Conservation (phyloP, 192 early-diverging fungal genomes). For the Coemansia umbellata region DNA sequence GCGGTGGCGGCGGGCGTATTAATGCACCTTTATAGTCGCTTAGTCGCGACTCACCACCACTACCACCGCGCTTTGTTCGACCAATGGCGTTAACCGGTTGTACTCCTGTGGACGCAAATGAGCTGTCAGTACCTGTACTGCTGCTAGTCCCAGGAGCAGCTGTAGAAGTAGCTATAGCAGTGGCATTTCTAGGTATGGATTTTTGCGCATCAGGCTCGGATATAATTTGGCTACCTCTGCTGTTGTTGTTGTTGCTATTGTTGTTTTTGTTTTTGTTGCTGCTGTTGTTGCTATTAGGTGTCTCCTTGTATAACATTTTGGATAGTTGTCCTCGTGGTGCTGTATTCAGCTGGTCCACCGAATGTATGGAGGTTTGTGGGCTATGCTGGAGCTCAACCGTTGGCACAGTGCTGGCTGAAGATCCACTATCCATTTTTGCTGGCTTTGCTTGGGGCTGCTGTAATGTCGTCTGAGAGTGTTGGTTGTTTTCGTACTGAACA, state of each 20-base stretch:
- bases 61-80: constrained; percentile 25
- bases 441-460: constrained; percentile 7
- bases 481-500: constrained; percentile 1
- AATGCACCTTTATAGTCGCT: constrained; percentile 32
- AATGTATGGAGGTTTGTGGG: constrained; percentile 7
- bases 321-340: constrained; percentile 32
- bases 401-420: constrained; percentile 18
- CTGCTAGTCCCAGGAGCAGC: background rate
- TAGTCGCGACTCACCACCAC: constrained; percentile 31
- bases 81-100: constrained; percentile 4
- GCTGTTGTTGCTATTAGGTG: background rate
- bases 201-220: no score
- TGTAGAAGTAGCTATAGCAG: background rate
- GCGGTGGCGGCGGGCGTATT: constrained; percentile 11
- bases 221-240: no score
- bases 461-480: background rate
- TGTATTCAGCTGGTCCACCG: background rate
- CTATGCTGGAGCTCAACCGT: constrained; percentile 26
- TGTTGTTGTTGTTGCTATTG: no score
- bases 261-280: background rate
- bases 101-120: background rate
- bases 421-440: constrained; percentile 22
- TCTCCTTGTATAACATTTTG: constrained; percentile 30
- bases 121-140: background rate
- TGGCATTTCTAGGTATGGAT: no score